Percentiles rank a stretch among this genome's conserved stretches.
phyloP scores from a whole-genome alignment of 2,329 filamentous ascomycete species.

The Domatiomyces catenatus region DNA sequence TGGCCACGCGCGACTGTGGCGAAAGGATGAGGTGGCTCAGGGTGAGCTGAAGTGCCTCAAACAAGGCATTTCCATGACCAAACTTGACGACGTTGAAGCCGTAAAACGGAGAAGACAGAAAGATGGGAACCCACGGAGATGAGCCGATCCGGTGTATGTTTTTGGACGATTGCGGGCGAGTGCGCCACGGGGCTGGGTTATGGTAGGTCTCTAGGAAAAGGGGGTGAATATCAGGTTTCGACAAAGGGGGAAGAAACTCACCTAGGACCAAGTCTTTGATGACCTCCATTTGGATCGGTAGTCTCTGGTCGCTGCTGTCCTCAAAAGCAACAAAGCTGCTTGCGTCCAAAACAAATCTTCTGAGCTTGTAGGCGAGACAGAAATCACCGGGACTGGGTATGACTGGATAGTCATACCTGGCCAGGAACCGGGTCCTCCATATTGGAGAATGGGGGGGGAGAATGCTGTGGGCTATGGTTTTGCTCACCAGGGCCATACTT shows the following conservation, averaged over 20 bases:
- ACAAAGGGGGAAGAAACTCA: constrained; percentile 2
- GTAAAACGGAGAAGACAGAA: constrained; percentile 12
- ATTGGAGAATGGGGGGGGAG: constrained; percentile 19
- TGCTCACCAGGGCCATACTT: constrained; percentile 19
- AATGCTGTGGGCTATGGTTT: constrained; percentile 16
- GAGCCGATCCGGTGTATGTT: constrained; percentile 13
- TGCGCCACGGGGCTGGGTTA: constrained; percentile 2
- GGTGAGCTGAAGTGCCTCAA: constrained; percentile 18
- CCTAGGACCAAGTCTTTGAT: constrained; percentile 15
- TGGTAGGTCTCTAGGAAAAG: constrained; percentile 10
- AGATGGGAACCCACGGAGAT: constrained; percentile 11
- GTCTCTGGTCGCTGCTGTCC: constrained; percentile 15
- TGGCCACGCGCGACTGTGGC: constrained; percentile 8
- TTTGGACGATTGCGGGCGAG: constrained; percentile 7
- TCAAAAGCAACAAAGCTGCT: constrained; percentile 18
- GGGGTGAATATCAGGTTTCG: neutral
- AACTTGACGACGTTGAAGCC: constrained; percentile 2
- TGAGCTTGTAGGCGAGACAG: constrained; percentile 22
- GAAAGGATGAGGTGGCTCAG: constrained; percentile 22
- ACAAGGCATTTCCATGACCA: constrained; percentile 9
- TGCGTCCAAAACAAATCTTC: constrained; percentile 21
- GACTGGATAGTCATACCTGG: constrained; percentile 21
- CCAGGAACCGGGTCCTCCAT: constrained; percentile 23
- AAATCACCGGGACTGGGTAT: constrained; percentile 17
- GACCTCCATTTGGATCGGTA: constrained; percentile 21